phyloP scores from a whole-genome alignment of 2,329 filamentous ascomycete genomes.

The Zalaria sp. region DNA sequence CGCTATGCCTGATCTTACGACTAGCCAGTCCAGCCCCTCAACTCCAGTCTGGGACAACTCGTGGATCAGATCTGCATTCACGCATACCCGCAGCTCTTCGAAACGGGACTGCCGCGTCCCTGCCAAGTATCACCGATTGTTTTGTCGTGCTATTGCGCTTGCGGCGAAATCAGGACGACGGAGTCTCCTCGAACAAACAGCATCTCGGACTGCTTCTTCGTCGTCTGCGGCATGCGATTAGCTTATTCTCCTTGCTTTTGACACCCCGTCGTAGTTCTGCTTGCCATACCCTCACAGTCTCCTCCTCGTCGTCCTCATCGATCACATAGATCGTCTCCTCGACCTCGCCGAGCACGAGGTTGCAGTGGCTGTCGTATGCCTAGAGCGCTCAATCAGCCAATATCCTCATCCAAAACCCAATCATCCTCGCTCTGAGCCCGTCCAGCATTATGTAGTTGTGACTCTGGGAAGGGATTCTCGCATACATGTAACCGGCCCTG shows the following conservation, averaged over 20 bases:
- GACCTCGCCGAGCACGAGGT: constrained; percentile 87
- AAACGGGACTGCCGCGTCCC: no score
- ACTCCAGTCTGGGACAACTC: no score
- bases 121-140: no score
- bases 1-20: no score
- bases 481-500: constrained; percentile 83
- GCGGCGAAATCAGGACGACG: constrained; percentile 33
- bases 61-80: no score
- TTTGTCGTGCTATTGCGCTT: constrained; percentile 12
- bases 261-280: no score
- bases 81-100: no score
- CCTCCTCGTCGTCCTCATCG: constrained; percentile 69
- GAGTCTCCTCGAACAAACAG: constrained; percentile 69
- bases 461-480: no score
- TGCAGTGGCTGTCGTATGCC: constrained; percentile 99
- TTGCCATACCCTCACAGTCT: constrained; percentile 44
- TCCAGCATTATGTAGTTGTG: no score
- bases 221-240: constrained; percentile 46
- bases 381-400: constrained; percentile 22
- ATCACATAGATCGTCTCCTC: constrained; percentile 94
- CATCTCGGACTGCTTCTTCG: constrained; percentile 98
- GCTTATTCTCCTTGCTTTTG: no score
- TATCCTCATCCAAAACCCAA: background rate
- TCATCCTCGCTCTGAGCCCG: background rate
- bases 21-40: no score